Percentiles rank a stretch among this genome's conserved stretches.
phyloP scores from a whole-genome alignment of 2,329 filamentous ascomycete genomes.

The Trichothecium sympodiale region DNA sequence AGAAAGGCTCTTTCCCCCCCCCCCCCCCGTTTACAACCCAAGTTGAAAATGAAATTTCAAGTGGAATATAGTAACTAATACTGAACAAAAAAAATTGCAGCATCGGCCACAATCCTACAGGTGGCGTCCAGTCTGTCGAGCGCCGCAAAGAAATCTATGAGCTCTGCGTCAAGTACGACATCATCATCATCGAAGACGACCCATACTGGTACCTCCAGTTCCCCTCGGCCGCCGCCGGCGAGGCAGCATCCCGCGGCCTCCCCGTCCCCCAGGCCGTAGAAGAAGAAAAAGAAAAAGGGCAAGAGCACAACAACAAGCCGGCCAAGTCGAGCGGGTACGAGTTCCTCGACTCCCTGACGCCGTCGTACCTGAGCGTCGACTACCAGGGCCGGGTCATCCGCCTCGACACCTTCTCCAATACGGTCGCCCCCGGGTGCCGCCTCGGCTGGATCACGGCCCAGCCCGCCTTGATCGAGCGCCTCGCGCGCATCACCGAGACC shows the following conservation, averaged over 20 bases:
- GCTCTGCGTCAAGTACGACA: constrained; percentile 73
- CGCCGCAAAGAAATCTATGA: constrained; percentile 71
- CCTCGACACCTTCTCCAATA: constrained; percentile 91
- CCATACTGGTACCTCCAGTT: constrained; percentile 94
- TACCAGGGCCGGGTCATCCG: constrained; percentile 78
- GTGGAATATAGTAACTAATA: too few species aligned
- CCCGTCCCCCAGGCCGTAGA: constrained; percentile 18
- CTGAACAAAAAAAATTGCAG: too few species aligned
- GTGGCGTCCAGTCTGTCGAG: constrained; percentile 60
- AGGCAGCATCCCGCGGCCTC: constrained; percentile 35
- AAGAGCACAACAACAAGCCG: too few species aligned
- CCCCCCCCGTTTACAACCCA: too few species aligned
- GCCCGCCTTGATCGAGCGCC: constrained; percentile 63
- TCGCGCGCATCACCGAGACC: constrained; percentile 59
- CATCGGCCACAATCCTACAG: constrained; percentile 75
- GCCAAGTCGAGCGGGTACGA: constrained; percentile 48
- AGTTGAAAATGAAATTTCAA: too few species aligned
- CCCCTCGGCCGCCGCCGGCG: constrained; percentile 50
- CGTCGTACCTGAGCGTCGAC: constrained; percentile 74
- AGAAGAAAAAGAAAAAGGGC: too few species aligned
- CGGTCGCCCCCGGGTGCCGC: constrained; percentile 78
- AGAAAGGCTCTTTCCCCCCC: constrained; percentile 25
- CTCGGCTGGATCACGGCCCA: constrained; percentile 86
- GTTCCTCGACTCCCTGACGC: constrained; percentile 74
- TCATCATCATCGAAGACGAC: constrained; percentile 87